phyloP scores from a whole-genome alignment of 352 stramenopile genomes.

The Globisporangium nagaii region DNA sequence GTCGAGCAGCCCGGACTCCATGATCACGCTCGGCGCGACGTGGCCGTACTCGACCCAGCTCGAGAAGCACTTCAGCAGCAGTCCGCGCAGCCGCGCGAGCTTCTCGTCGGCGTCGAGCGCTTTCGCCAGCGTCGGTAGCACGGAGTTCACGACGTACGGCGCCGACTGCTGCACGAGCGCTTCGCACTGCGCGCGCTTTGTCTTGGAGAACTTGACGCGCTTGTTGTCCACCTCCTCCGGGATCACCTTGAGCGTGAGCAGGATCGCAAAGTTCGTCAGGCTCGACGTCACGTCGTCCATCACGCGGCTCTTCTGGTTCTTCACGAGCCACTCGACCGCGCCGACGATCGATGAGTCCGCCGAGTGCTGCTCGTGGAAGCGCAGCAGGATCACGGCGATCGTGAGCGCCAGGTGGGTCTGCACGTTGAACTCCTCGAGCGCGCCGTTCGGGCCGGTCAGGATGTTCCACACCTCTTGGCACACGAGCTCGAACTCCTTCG shows the following conservation, averaged over 20 bases:
- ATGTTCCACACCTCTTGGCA: constrained; percentile 78
- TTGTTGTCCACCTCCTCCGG: constrained; percentile 77
- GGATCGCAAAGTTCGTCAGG: constrained; percentile 68
- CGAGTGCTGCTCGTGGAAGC: constrained; percentile 65
- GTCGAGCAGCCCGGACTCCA: constrained; percentile 56
- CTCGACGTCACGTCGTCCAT: constrained; percentile 30
- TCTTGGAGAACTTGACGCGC: constrained; percentile 73
- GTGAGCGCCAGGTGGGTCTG: constrained; percentile 69
- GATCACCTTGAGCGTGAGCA: constrained; percentile 71
- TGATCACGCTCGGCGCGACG: constrained; percentile 40
- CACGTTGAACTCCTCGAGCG: constrained; percentile 47
- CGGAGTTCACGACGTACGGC: constrained; percentile 45
- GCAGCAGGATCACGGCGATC: constrained; percentile 71
- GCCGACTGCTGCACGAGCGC: constrained; percentile 63
- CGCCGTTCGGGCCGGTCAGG: constrained; percentile 50
- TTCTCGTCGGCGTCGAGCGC: constrained; percentile 52
- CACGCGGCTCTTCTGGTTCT: constrained; percentile 53
- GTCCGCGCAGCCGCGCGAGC: constrained; percentile 32
- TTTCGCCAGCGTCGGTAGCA: constrained; percentile 50
- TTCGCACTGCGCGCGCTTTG: constrained; percentile 56
- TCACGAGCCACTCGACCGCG: constrained; percentile 72
- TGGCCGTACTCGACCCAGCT: constrained; percentile 76
- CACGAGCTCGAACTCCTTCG: constrained; percentile 55
- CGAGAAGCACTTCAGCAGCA: constrained; percentile 58
- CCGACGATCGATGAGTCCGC: constrained; percentile 42